These are phyloP conservation scores for Tylopilus subfusipes DNA, from an alignment of 768 basidiomycete genomes.

Conservation along the genomic window DNA sequence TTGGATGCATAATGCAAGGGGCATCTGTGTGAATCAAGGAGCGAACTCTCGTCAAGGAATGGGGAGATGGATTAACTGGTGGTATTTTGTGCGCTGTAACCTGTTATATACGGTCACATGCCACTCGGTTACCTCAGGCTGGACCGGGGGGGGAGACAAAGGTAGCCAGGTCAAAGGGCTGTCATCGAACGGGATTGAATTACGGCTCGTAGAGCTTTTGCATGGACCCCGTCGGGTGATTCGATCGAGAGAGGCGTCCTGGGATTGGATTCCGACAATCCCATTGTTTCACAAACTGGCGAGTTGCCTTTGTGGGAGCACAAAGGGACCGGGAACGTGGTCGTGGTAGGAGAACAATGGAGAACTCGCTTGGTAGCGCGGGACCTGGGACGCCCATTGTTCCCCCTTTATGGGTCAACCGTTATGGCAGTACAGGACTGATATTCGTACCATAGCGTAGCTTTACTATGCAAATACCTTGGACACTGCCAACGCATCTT, in stretches of 20 bases:
- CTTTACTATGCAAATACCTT: constrained; percentile 79
- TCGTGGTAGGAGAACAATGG: constrained; percentile 29
- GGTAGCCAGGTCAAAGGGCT: constrained; percentile 13
- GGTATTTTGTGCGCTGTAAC: neutral
- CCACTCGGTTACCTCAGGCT: constrained; percentile 29
- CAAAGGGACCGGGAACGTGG: constrained; percentile 23
- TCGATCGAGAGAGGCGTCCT: neutral
- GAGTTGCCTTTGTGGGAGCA: constrained; percentile 28
- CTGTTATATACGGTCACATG: constrained; percentile 27
- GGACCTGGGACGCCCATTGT: constrained; percentile 17
- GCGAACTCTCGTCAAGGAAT: constrained; percentile 8
- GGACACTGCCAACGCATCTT: constrained; percentile 78
- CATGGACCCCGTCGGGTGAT: neutral
- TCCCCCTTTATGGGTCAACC: neutral
- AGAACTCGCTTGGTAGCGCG: constrained; percentile 18
- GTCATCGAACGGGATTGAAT: constrained; percentile 3
- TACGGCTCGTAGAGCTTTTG: neutral
- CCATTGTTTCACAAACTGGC: constrained; percentile 26
- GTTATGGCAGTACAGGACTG: neutral
- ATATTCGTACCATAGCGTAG: neutral
- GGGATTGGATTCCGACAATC: neutral
- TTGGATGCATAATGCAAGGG: constrained; percentile 60
- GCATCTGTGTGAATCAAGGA: constrained; percentile 45
- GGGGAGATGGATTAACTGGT: constrained; percentile 15
- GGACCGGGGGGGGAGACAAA: constrained; percentile 30